A percentile compares a stretch with the other conserved stretches of the same genome.
Evolutionary conservation across 129 eudicot genomes (phyloP).

Genomic region (Ambrosia artemisiifolia): DNA sequence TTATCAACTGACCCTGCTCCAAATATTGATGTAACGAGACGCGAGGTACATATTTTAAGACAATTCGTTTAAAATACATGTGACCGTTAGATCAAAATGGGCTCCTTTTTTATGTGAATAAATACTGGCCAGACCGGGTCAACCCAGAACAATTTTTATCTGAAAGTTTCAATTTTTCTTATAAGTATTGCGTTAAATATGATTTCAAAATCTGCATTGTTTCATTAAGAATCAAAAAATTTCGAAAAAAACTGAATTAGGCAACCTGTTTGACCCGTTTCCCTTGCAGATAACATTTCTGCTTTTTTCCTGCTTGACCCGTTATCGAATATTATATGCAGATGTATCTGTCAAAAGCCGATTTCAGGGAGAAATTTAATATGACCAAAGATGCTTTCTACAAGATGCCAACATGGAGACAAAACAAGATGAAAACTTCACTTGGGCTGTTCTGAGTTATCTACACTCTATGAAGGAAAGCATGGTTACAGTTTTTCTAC

Average conservation of each 20-base stretch:
- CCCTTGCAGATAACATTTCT: background rate
- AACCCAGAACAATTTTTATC: background rate
- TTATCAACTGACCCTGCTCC: slow-evolving; percentile 60
- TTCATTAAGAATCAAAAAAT: background rate
- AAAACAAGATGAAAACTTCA: slow-evolving; percentile 74
- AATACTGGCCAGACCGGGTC: too few species aligned
- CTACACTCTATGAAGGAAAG: slow-evolving; percentile 8
- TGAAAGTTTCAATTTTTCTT: background rate
- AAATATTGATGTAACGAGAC: slow-evolving; percentile 68
- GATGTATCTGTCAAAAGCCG: slow-evolving; percentile 71
- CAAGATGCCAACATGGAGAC: slow-evolving; percentile 91
- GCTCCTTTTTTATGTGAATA: background rate
- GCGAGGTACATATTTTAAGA: slow-evolving; percentile 56
- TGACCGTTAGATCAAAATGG: background rate
- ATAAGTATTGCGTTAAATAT: background rate
- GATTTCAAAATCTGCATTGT: background rate
- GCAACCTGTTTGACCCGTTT: background rate
- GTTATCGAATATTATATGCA: slow-evolving; percentile 21
- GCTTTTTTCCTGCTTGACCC: background rate
- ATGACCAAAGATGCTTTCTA: slow-evolving; percentile 73
- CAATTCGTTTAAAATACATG: background rate
- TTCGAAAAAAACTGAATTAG: background rate
- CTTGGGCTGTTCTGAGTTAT: slow-evolving; percentile 55
- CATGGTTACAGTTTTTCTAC: background rate
- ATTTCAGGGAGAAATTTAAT: slow-evolving; percentile 72